Conservation (phyloP, 192 early-diverging fungal species). For the Funneliformis geosporum region DNA sequence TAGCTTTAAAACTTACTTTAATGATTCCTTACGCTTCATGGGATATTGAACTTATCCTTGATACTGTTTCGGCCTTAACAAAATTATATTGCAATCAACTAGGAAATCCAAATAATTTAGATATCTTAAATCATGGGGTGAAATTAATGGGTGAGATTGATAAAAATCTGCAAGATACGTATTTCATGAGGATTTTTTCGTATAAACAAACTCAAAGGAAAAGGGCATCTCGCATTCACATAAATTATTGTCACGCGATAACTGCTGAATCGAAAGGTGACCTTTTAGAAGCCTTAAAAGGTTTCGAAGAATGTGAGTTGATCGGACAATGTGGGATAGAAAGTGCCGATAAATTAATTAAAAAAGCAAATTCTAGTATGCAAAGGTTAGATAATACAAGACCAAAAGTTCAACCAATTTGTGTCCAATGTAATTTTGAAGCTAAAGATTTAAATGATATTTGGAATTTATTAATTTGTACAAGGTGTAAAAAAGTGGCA, state of each 20-base stretch:
- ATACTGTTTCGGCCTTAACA: not conserved
- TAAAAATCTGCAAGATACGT: not conserved
- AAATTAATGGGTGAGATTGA: constrained; percentile 6
- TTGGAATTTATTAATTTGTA: not conserved
- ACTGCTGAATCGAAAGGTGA: not conserved
- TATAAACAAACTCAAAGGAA: not conserved
- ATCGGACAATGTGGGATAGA: not conserved
- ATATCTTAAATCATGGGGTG: constrained; percentile 10
- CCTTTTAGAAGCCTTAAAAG: not conserved
- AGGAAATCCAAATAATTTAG: not conserved
- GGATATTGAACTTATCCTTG: constrained; percentile 4
- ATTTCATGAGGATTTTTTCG: not conserved
- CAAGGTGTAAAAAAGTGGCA: not conserved
- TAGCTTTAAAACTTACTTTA: constrained; percentile 10
- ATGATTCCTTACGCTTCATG: not conserved
- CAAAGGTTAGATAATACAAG: not conserved
- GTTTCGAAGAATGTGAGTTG: not conserved
- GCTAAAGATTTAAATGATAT: constrained; percentile 14
- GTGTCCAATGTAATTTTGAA: constrained; percentile 2
- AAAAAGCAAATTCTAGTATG: not conserved
- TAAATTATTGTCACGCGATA: constrained; percentile 2
- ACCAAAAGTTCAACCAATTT: constrained; percentile 2
- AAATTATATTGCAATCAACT: not conserved
- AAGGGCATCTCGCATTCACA: constrained; percentile 4
- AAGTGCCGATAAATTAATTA: constrained; percentile 9